Evolutionary conservation across 2,329 filamentous ascomycete genomes (phyloP).

Genomic region (Ophiosphaerella narmari): DNA sequence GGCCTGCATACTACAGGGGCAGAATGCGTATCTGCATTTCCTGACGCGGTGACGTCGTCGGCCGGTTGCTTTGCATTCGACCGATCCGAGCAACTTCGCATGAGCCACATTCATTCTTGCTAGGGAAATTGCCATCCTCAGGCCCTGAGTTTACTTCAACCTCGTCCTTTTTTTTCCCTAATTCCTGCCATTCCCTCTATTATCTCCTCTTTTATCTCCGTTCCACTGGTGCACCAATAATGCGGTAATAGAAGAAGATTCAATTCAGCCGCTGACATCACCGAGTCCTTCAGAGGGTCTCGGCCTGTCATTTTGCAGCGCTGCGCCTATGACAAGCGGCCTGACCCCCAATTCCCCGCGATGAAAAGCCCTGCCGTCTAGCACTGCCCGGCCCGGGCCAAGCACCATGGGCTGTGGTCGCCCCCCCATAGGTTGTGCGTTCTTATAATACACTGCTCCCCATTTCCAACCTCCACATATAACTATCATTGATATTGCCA

Average conservation of each 20-base stretch:
- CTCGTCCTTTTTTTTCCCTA: neutral
- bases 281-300: neutral
- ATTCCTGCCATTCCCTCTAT: neutral
- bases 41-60: slow-evolving; percentile 1
- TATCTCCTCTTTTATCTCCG: neutral
- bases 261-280: slow-evolving; percentile 6
- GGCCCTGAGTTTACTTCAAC: neutral
- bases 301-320: neutral
- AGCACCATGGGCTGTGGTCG: neutral
- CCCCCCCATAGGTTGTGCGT: neutral
- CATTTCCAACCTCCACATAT: neutral
- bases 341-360: neutral
- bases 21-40: neutral
- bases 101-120: neutral
- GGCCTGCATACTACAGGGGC: neutral
- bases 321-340: neutral
- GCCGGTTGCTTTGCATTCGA: neutral
- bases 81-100: slow-evolving; percentile 10
- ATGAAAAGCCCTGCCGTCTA: neutral
- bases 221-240: neutral
- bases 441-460: neutral
- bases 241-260: neutral
- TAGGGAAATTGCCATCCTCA: neutral
- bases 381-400: neutral
- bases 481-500: neutral